Evolutionary conservation across 2,329 filamentous ascomycete species (phyloP).

Genomic region (Fusarium brachygibbosum): DNA sequence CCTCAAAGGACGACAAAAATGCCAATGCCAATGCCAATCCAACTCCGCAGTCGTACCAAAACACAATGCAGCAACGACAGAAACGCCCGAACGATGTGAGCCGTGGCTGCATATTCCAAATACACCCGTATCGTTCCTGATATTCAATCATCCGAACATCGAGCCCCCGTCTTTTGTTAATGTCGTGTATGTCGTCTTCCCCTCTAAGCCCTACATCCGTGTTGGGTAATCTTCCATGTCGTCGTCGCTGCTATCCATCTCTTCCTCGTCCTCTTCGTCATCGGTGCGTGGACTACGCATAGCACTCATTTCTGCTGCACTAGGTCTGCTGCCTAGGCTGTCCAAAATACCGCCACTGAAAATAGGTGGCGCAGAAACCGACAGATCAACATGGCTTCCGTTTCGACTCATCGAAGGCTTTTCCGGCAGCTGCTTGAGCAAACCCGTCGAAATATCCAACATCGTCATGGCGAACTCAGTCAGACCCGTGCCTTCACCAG

Average conservation of each 20-base stretch:
- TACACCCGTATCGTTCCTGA: slow-evolving; percentile 1
- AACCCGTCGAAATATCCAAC: slow-evolving; percentile 77
- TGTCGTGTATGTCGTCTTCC: neutral
- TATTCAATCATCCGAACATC: neutral
- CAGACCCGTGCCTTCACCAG: slow-evolving; percentile 69
- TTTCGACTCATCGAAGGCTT: slow-evolving; percentile 75
- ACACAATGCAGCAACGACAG: slow-evolving; percentile 46
- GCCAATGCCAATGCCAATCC: slow-evolving; percentile 41
- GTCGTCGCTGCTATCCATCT: slow-evolving; percentile 68
- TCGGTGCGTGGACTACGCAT: slow-evolving; percentile 66
- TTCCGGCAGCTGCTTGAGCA: slow-evolving; percentile 77
- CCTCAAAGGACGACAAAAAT: slow-evolving; percentile 37
- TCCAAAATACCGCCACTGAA: slow-evolving; percentile 55
- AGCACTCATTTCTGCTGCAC: slow-evolving; percentile 62
- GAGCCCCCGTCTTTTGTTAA: neutral
- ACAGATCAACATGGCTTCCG: slow-evolving; percentile 65
- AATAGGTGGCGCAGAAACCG: slow-evolving; percentile 50
- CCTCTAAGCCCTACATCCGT: slow-evolving; percentile 32
- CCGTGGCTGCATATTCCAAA: slow-evolving; percentile 33
- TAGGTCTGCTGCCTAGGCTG: slow-evolving; percentile 60
- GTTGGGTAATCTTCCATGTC: slow-evolving; percentile 64
- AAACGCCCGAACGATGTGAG: slow-evolving; percentile 50
- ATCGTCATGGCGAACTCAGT: slow-evolving; percentile 83
- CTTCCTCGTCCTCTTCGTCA: slow-evolving; percentile 56
- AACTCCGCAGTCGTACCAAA: slow-evolving; percentile 49